phyloP scores from a whole-genome alignment of 441 rosid genomes.

The Adansonia grandidieri region DNA sequence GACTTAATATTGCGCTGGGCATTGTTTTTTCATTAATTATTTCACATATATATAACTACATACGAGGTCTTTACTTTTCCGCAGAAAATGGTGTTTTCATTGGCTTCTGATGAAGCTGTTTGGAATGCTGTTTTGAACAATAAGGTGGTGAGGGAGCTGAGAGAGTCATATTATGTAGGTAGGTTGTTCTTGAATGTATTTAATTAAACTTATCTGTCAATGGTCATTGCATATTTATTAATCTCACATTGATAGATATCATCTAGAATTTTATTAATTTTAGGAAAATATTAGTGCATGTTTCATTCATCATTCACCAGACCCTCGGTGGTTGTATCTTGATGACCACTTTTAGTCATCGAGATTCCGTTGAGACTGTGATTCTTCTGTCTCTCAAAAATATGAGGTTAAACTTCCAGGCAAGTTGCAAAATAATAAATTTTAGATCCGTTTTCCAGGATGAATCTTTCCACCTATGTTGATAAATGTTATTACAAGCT shows the following conservation, averaged over 20 bases:
- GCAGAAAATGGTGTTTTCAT: slow-evolving; percentile 84
- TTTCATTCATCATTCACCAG: not conserved
- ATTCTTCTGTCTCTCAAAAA: not conserved
- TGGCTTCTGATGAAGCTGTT: slow-evolving; percentile 81
- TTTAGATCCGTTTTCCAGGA: too few relatives aligned
- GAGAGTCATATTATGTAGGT: slow-evolving; percentile 59
- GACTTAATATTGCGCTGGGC: too few relatives aligned
- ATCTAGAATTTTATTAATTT: not conserved
- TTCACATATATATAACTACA: not conserved
- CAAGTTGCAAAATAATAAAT: too few relatives aligned
- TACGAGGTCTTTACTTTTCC: too few relatives aligned
- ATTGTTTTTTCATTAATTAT: not conserved
- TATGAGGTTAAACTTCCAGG: too few relatives aligned
- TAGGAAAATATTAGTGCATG: not conserved
- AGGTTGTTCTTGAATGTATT: slow-evolving; percentile 25
- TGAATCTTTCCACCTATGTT: not conserved
- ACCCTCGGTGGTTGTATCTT: not conserved
- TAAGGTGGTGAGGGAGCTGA: slow-evolving; percentile 71
- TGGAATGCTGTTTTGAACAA: slow-evolving; percentile 91
- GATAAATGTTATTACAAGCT: not conserved
- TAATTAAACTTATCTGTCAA: not conserved
- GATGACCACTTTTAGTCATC: not conserved
- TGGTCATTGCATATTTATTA: not conserved
- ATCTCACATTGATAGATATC: not conserved
- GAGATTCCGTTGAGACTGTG: not conserved